phyloP scores from a whole-genome alignment of 2,329 filamentous ascomycete species.

The Hypoxylon sp. region DNA sequence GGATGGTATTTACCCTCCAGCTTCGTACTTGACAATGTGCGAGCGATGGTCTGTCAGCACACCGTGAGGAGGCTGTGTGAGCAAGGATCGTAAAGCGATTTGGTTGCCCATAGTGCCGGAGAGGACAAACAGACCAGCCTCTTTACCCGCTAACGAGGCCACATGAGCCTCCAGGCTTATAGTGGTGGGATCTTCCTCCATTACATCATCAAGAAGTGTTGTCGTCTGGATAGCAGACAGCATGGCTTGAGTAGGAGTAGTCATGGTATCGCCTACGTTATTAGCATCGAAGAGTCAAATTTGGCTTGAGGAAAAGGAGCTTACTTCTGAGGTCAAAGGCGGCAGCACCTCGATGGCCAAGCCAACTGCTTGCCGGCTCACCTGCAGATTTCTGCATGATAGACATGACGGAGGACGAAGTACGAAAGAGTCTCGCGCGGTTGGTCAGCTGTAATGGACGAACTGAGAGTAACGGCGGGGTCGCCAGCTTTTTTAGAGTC shows the following conservation, averaged over 20 bases:
- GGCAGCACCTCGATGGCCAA: slow-evolving; percentile 51
- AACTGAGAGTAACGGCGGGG: slow-evolving; percentile 31
- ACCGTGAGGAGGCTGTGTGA: slow-evolving; percentile 76
- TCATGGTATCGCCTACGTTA: slow-evolving; percentile 72
- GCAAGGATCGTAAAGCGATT: slow-evolving; percentile 77
- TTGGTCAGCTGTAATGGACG: not conserved
- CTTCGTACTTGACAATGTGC: slow-evolving; percentile 74
- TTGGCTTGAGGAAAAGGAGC: slow-evolving; percentile 9
- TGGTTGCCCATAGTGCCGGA: slow-evolving; percentile 89
- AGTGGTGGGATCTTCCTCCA: slow-evolving; percentile 78
- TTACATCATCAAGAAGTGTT: slow-evolving; percentile 83
- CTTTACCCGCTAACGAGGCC: slow-evolving; percentile 74
- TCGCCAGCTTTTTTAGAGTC: slow-evolving; percentile 19
- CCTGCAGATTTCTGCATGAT: slow-evolving; percentile 17
- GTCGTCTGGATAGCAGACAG: slow-evolving; percentile 76
- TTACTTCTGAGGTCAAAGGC: slow-evolving; percentile 53
- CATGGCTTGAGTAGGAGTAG: slow-evolving; percentile 78
- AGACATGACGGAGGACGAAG: slow-evolving; percentile 36
- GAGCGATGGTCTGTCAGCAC: slow-evolving; percentile 77
- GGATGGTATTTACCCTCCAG: slow-evolving; percentile 56
- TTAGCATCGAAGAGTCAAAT: not conserved
- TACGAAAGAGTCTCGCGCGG: slow-evolving; percentile 20
- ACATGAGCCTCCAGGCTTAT: slow-evolving; percentile 75
- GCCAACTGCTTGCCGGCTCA: slow-evolving; percentile 47
- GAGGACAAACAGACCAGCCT: slow-evolving; percentile 77